These are phyloP conservation scores for Ceratobasidium theobromae DNA, from an alignment of 1,284 basidiomycete genomes.

Conservation along the genomic window DNA sequence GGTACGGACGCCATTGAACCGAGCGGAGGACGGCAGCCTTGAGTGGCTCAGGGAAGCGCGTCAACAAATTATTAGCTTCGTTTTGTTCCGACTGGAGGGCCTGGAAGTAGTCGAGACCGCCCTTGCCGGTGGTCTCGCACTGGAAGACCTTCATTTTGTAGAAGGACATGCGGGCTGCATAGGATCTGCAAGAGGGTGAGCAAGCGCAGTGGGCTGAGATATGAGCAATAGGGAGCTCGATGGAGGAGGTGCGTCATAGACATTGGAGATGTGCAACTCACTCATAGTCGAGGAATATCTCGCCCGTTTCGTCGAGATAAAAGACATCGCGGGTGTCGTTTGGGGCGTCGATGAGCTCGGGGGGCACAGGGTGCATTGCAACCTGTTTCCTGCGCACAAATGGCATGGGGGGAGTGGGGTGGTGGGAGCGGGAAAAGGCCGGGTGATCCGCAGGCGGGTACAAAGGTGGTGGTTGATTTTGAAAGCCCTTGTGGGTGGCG, in stretches of 20 bases:
- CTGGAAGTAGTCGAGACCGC: constrained; percentile 90
- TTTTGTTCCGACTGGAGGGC: constrained; percentile 88
- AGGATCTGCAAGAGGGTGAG: constrained; percentile 59
- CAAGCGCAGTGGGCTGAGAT: constrained; percentile 19
- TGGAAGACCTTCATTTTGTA: constrained; percentile 92
- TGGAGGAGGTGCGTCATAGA: constrained; percentile 31
- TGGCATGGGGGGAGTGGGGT: constrained; percentile 57
- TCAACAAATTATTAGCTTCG: constrained; percentile 85
- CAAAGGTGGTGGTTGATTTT: not conserved
- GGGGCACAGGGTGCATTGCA: constrained; percentile 76
- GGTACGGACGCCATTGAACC: constrained; percentile 90
- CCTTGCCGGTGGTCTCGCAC: constrained; percentile 93
- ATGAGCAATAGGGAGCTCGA: constrained; percentile 23
- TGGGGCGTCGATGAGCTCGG: constrained; percentile 59
- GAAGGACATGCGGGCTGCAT: constrained; percentile 88
- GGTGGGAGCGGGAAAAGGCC: not conserved
- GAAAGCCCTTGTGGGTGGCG: constrained; percentile 14
- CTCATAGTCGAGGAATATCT: constrained; percentile 95
- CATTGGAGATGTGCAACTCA: constrained; percentile 48
- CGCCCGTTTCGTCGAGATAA: constrained; percentile 88
- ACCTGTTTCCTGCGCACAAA: constrained; percentile 90
- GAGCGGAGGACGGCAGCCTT: constrained; percentile 88
- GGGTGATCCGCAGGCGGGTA: not conserved
- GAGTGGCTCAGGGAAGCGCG: constrained; percentile 87
- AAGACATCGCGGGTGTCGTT: constrained; percentile 76